Evolutionary conservation across 1,284 basidiomycete genomes (phyloP), one percentile per base, ranked within the genome.

Genomic region (Jaminaea rosea): DNA sequence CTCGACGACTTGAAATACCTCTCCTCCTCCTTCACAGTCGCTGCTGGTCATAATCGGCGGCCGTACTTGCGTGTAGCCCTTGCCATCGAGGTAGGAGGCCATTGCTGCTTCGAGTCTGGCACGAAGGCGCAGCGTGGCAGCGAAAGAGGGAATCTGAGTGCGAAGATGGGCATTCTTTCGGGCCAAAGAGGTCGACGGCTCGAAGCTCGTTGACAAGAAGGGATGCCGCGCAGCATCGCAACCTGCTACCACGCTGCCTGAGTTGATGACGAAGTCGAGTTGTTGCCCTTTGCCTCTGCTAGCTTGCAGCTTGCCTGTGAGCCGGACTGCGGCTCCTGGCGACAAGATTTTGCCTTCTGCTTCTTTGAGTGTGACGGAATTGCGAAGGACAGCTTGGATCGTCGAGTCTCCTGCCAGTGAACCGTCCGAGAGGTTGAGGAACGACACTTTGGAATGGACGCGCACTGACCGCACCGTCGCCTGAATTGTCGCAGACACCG

Each of bases 1-100:
- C 49, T 60, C 60, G 83, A 82, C n/a, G 17, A 96, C 78, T 11
- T 81, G 80, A 73, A 98, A 98, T 1, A 87, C 83, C 75, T 97
- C 91, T 17, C 94, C 93, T 3, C 87, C 92, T n/a, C 93, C 94
- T 78, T 98, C 93, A 60, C 91, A 93, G 75, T 98, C 94, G 59
- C 84, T 89, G 7, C 83, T 82, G 0, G 93, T 97, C 32, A 96
- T 77, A 39, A 97, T 80, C 0, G 94, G 93, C 0, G 90, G 86
- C 62, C 93, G 84, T 15, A 83, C 79, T 63, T 87, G 83, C 44
- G 80, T 76, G 73, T 94, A 97, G 27, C 84, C 87, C 75, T 87
- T 80, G 15, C 34, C 21, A 15, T 42, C 32, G 23, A 62, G 57
- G 31, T 34, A 68, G 4, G 34, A 19, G 3, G 50, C 27, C 49